A percentile compares a stretch with the other conserved stretches of the same genome.
Conservation (phyloP, 1,284 basidiomycete genomes). For the Taiwanofungus camphoratus region DNA sequence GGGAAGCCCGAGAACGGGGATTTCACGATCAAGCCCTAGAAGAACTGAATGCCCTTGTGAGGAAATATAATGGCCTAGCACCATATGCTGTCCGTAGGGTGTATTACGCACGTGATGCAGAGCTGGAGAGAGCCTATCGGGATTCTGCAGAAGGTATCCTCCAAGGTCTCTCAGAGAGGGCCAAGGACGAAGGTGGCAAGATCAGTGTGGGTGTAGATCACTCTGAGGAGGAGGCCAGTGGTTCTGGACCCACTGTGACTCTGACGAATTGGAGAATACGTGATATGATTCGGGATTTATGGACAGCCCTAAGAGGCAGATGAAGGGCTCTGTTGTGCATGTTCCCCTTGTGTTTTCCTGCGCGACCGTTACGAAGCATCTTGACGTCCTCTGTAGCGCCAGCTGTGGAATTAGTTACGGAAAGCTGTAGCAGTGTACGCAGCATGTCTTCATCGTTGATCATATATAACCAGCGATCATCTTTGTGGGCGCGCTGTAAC, state of each 20-base stretch:
- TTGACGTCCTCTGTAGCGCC: constrained; percentile 3
- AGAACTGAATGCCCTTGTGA: constrained; percentile 69
- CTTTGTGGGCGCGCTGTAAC: background rate
- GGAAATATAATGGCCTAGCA: constrained; percentile 77
- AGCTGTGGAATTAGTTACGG: background rate
- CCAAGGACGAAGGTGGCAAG: constrained; percentile 4
- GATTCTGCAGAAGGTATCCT: constrained; percentile 51
- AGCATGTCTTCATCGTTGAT: constrained; percentile 2
- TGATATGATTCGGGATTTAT: constrained; percentile 24
- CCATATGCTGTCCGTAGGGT: constrained; percentile 67
- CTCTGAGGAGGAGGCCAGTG: constrained; percentile 9
- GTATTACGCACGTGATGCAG: constrained; percentile 49
- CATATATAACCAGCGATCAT: background rate
- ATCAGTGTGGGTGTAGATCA: constrained; percentile 3
- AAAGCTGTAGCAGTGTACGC: background rate
- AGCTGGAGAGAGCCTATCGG: constrained; percentile 54
- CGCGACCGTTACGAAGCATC: background rate
- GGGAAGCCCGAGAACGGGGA: constrained; percentile 64
- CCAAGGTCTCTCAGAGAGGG: constrained; percentile 33
- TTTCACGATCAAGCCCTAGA: constrained; percentile 70
- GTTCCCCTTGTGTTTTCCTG: constrained; percentile 1
- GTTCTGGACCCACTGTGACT: constrained; percentile 1
- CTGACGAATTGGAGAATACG: constrained; percentile 11
- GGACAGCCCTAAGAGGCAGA: constrained; percentile 17
- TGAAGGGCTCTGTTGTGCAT: constrained; percentile 8